phyloP scores from a whole-genome alignment of 768 basidiomycete species.

The Leccinum imitatum region DNA sequence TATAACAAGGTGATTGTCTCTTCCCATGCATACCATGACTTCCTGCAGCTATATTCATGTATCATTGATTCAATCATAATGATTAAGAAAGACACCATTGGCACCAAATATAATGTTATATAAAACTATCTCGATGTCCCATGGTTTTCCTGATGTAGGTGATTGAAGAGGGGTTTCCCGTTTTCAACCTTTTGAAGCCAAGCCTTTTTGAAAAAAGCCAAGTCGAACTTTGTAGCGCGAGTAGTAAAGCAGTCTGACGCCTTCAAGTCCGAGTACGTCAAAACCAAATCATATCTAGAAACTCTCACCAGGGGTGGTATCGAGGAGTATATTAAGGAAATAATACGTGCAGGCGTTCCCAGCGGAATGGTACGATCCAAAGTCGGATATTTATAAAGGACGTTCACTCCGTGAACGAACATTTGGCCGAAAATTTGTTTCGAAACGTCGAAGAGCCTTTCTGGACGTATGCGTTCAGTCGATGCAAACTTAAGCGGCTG shows the following conservation, averaged over 20 bases:
- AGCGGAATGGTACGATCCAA: slow-evolving; percentile 65
- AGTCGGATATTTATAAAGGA: slow-evolving; percentile 63
- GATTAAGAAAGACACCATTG: too few relatives aligned
- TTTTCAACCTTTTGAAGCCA: slow-evolving; percentile 72
- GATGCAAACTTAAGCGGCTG: not conserved
- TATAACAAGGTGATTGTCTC: too few relatives aligned
- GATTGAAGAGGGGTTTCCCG: slow-evolving; percentile 77
- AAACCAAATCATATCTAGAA: not conserved
- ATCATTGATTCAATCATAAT: too few relatives aligned
- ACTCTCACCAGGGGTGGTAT: slow-evolving; percentile 61
- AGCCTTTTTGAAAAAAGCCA: slow-evolving; percentile 63
- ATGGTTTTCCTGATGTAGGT: slow-evolving; percentile 33
- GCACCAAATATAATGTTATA: too few relatives aligned
- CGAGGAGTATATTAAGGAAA: slow-evolving; percentile 89
- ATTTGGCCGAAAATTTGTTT: slow-evolving; percentile 88
- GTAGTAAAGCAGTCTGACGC: slow-evolving; percentile 77
- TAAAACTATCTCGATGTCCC: too few relatives aligned
- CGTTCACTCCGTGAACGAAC: slow-evolving; percentile 77
- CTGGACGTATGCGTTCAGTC: slow-evolving; percentile 5
- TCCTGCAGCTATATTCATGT: too few relatives aligned
- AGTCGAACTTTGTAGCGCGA: slow-evolving; percentile 63
- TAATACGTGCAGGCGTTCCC: slow-evolving; percentile 91
- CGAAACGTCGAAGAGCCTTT: slow-evolving; percentile 87
- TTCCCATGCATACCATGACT: too few relatives aligned
- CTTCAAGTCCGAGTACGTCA: slow-evolving; percentile 30